Base-by-base conservation (phyloP, 2,329 filamentous ascomycete genomes). In the Paraphaeosphaeria minitans region DNA sequence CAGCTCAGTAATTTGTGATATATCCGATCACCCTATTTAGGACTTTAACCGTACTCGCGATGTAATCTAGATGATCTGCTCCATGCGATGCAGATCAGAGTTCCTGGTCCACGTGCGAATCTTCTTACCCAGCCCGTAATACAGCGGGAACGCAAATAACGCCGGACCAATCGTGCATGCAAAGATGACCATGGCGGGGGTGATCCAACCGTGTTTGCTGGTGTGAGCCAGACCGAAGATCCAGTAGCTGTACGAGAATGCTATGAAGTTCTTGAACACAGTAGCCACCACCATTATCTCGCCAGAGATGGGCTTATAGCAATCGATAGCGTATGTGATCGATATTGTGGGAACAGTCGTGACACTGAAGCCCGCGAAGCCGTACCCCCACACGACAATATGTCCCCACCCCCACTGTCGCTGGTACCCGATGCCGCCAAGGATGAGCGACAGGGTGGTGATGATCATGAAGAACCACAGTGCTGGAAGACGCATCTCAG, bases 401-500 rank as follows among this genome's bases (percentile, higher is more conserved):
- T 77, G 76, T 33, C 75, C 74, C 82, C 82, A 84, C 0, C 76
- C 74, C 82, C 81, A 84, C 43, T 78, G 68, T 5, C 72, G 70
- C 59, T 82, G 76, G 63, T 83, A 84, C 29, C 80, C 82, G 12
- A 83, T 63, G 0, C 79, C 80, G 29, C 82, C 83, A 3, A 84
- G 71, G 10, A 81, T 75, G 56, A 79, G 75, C 1, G 80, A 81
- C 27, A 84, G 69, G 27, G 82, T 74, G 3, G 83, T 81, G 14
- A 83, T 80, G 29, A 85, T 69, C 65, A 84, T 71, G 63, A 82
- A 85, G 0, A 84, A 82, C 57, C 66, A 65, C 12, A 75, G 52
- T 0, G 71, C 70, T 0, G 81, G 80, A 51, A 87, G 66, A 24
- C 84, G 77, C 84, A 87, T 86, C 65, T 87, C 84, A 0, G 84